These are phyloP conservation scores for Bipolaris oryzae DNA, from an alignment of 2,329 filamentous ascomycete species.

Conservation along the genomic window DNA sequence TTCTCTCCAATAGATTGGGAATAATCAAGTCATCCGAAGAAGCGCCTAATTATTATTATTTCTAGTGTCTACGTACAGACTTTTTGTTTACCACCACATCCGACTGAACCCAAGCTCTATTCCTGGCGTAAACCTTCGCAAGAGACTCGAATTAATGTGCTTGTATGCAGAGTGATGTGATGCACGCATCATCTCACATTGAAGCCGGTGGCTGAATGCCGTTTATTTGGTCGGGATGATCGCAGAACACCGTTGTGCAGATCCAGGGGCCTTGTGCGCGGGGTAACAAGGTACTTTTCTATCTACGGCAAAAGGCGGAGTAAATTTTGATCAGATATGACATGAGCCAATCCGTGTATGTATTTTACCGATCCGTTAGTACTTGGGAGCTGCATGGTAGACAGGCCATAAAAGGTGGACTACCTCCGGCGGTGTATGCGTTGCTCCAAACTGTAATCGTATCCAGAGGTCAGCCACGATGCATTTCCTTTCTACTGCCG, in stretches of 20 bases:
- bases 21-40: not conserved
- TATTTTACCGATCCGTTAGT: not conserved
- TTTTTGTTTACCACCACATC: not conserved
- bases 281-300: slow-evolving; percentile 5
- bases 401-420: slow-evolving; percentile 1
- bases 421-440: not conserved
- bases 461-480: not conserved
- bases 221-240: slow-evolving; percentile 10
- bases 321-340: not conserved
- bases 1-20: no score
- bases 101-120: no score
- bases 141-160: not conserved
- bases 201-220: slow-evolving; percentile 20
- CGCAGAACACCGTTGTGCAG: slow-evolving; percentile 3
- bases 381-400: not conserved
- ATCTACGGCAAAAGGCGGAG: not conserved
- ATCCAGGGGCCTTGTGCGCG: slow-evolving; percentile 9
- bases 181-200: not conserved
- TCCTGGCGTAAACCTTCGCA: no score
- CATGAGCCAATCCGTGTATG: not conserved
- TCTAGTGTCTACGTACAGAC: not conserved
- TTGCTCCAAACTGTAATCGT: not conserved
- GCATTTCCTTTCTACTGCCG: slow-evolving; percentile 2
- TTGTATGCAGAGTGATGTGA: slow-evolving; percentile 3
- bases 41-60: not conserved